Conservation (phyloP, 345 rosid genomes). For the Gossypium australe region DNA sequence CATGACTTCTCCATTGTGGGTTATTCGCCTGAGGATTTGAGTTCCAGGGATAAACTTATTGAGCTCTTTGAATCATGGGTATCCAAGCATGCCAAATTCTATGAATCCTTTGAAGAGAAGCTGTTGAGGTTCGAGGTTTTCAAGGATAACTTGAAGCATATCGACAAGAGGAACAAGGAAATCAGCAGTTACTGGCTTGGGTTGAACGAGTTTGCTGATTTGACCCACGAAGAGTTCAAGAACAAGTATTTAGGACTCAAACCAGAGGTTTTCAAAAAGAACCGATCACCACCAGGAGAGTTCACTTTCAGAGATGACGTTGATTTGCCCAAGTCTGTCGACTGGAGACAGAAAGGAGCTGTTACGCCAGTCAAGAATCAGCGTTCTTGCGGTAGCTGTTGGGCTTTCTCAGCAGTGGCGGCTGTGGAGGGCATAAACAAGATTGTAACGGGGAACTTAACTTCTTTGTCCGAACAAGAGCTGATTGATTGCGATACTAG, state of each 20-base stretch:
- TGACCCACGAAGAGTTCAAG: slow-evolving; percentile 36
- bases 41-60: slow-evolving; percentile 47
- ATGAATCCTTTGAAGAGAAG: slow-evolving; percentile 58
- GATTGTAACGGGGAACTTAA: slow-evolving; percentile 52
- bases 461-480: slow-evolving; percentile 57
- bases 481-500: slow-evolving; percentile 46
- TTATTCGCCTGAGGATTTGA: slow-evolving; percentile 53
- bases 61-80: slow-evolving; percentile 75
- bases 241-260: slow-evolving; percentile 1
- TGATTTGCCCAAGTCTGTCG: slow-evolving; percentile 56
- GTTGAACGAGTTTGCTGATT: slow-evolving; percentile 53
- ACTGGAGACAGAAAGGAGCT: slow-evolving; percentile 82
- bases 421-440: slow-evolving; percentile 64
- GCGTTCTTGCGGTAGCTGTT: slow-evolving; percentile 70
- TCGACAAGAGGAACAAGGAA: slow-evolving; percentile 64
- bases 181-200: slow-evolving; percentile 54
- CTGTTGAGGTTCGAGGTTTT: slow-evolving; percentile 61
- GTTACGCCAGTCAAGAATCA: slow-evolving; percentile 73
- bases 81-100: slow-evolving; percentile 56
- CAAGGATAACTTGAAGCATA: slow-evolving; percentile 69
- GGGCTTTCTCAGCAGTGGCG: slow-evolving; percentile 69
- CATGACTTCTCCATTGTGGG: slow-evolving; percentile 75
- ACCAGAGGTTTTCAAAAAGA: slow-evolving; percentile 8
- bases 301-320: slow-evolving; percentile 28
- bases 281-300: slow-evolving; percentile 12